Percentiles rank a stretch among this genome's conserved stretches.
Conservation (phyloP, 2,329 filamentous ascomycete genomes). For the Pseudogymnoascus sp. region DNA sequence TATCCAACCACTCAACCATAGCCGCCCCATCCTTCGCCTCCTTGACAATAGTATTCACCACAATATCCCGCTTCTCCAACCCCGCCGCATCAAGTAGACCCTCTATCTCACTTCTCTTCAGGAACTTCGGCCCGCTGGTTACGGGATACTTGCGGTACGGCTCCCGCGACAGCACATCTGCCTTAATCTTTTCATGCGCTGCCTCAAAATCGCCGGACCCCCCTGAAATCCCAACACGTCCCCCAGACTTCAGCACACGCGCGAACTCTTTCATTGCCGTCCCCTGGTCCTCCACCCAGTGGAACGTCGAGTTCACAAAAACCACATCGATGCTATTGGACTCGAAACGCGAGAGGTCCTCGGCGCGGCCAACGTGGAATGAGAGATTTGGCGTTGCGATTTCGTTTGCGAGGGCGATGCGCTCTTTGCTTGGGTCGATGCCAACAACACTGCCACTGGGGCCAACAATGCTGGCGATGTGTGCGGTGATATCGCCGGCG, state of each 20-base stretch:
- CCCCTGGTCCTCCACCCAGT: constrained; percentile 26
- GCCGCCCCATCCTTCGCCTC: constrained; percentile 14
- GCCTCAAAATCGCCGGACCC: neutral
- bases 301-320: constrained; percentile 26
- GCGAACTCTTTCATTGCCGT: constrained; percentile 20
- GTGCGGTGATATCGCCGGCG: constrained; percentile 27
- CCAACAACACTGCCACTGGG: constrained; percentile 19
- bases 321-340: constrained; percentile 23
- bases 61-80: constrained; percentile 18
- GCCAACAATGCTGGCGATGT: constrained; percentile 23
- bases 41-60: constrained; percentile 25
- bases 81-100: constrained; percentile 21
- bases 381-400: constrained; percentile 24
- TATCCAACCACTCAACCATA: constrained; percentile 30
- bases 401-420: neutral
- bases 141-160: constrained; percentile 23
- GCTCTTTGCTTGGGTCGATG: constrained; percentile 30
- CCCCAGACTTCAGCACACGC: constrained; percentile 23
- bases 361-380: constrained; percentile 22
- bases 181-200: neutral
- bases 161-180: constrained; percentile 23
- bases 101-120: constrained; percentile 22
- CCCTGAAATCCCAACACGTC: neutral
- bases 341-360: constrained; percentile 24
- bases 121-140: constrained; percentile 22